phyloP scores from a whole-genome alignment of 331 rosid genomes.

The Acacia pycnantha region DNA sequence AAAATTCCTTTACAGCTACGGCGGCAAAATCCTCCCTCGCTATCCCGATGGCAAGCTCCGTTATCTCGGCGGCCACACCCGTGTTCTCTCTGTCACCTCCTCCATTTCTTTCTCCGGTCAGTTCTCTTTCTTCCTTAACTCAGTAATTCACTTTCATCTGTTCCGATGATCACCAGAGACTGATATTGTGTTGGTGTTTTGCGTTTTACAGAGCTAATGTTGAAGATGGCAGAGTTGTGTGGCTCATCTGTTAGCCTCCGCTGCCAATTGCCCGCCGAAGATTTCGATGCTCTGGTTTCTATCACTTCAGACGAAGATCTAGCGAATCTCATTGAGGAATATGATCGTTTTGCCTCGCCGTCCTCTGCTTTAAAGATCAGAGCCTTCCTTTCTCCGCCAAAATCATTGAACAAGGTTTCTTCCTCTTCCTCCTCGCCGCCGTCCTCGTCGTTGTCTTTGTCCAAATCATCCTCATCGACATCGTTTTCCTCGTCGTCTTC shows the following conservation, averaged over 20 bases:
- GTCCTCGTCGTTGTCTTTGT: conserved; percentile 44
- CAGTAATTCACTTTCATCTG: background rate
- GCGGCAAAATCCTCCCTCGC: conserved; percentile 94
- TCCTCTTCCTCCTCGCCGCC: conserved; percentile 36
- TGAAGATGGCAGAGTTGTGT: conserved; percentile 57
- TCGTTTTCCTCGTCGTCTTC: conserved; percentile 31
- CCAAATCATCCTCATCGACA: conserved; percentile 6
- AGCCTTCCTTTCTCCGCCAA: conserved; percentile 61
- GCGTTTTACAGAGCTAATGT: conserved; percentile 51
- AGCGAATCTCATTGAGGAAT: conserved; percentile 60
- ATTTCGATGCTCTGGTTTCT: conserved; percentile 69
- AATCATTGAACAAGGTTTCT: conserved; percentile 36
- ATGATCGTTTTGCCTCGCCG: conserved; percentile 48
- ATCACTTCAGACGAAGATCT: conserved; percentile 70
- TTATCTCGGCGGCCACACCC: conserved; percentile 86
- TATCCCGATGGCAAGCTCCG: conserved; percentile 95
- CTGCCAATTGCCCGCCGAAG: conserved; percentile 66
- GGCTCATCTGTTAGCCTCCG: conserved; percentile 57
- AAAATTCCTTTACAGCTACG: conserved; percentile 86
- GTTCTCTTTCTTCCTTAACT: conserved; percentile 34
- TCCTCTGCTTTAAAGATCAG: conserved; percentile 50
- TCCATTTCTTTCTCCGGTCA: conserved; percentile 74
- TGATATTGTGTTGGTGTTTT: conserved; percentile 9
- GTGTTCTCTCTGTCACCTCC: conserved; percentile 76
- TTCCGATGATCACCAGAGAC: background rate